Base-by-base conservation (phyloP, 345 rosid species). In the Turritis glabra region DNA sequence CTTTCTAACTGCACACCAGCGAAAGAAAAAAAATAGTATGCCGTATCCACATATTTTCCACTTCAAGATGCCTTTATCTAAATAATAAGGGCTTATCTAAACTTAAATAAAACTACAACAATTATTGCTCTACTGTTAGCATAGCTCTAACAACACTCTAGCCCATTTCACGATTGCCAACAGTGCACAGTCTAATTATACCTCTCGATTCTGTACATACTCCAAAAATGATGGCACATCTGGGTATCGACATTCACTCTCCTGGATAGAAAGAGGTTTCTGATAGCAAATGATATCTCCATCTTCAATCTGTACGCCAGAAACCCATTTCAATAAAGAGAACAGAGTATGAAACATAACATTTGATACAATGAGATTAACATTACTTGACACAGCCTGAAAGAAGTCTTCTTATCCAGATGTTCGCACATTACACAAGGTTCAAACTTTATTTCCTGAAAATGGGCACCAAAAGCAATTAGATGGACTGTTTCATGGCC, bases 241-340 rank as follows among this genome's bases (percentile, higher is more conserved):
- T 21, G 94, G 96, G 82, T 89, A 90, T 26, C 71, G 82, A 60
- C 67, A 83, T 57, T 82, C 87, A 73, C 74, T 88, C 74, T 84
- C 91, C 72, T 77, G 72, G 76, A 84, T 85, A 55, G 85, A 78
- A 65, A 81, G 64, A 73, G 83, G 64, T 80, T 90, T 95, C 85
- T 95, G 99, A 84, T 84, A 95, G 85, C 98, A 95, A 57, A 95
- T 88, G 64, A 95, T 89, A 71, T 95, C 99, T 57, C 99, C 98
- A 82, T 95, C 99, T 86, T 92, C 98, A 75, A 92, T 82, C 96
- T 89, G 85, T 71, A 80, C 41, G 50, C 6, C 48, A 77, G 58
- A 54, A 59, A 22, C 30, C 14, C 35, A 53, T 66, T 64, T 69
- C 21, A 64, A 30, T 33, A 25, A 43, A 7, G 51, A 35, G 22